Evolutionary conservation across 2,329 filamentous ascomycete species (phyloP), one percentile per base, ranked within the genome.

Genomic region (Aplosporella prunicola): DNA sequence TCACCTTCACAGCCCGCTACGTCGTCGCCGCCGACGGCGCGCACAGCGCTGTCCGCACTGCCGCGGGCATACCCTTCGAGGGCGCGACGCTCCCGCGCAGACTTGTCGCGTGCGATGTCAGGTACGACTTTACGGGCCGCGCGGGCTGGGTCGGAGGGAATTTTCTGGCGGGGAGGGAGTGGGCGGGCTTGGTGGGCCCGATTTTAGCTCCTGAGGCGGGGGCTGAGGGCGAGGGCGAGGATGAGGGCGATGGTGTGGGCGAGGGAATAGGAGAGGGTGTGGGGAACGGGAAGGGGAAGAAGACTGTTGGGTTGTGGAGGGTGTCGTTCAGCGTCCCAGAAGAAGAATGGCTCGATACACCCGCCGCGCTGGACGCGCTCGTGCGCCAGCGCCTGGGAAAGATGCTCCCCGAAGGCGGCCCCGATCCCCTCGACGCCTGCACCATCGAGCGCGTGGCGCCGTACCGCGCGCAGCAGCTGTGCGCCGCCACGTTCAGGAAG

Each of bases 391-490:
- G 9, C 23, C 23, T n/a, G n/a, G n/a, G 23, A 25, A 25, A 25
- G 23, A 25, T 25, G 23, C 23, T 25, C 23, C 23, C 23, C 23
- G 23, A n/a, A n/a, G n/a, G n/a, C n/a, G n/a, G n/a, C n/a, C n/a
- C n/a, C n/a, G n/a, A n/a, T n/a, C n/a, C n/a, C n/a, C n/a, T n/a
- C n/a, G n/a, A n/a, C n/a, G n/a, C n/a, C n/a, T 64, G 59, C 32
- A 43, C 55, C 11, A 46, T 65, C 2, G 46, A 55, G 20, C 44
- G 55, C 13, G 45, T 60, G 9, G 61, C 61, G 13, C 53, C 61
- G 6, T 65, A 64, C 39, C 60, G 59, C 36, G 60, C 61, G 16
- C 61, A 64, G 42, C 61, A 64, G 43, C 46, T 58, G 0, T 58
- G 55, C 25, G 58, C 52, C 2, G 39, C 49, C 1, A 49, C 45